A percentile compares a stretch with the other conserved stretches of the same genome.
phyloP scores from a whole-genome alignment of 2,329 filamentous ascomycete genomes.

The Clarireedia homoeocarpa region DNA sequence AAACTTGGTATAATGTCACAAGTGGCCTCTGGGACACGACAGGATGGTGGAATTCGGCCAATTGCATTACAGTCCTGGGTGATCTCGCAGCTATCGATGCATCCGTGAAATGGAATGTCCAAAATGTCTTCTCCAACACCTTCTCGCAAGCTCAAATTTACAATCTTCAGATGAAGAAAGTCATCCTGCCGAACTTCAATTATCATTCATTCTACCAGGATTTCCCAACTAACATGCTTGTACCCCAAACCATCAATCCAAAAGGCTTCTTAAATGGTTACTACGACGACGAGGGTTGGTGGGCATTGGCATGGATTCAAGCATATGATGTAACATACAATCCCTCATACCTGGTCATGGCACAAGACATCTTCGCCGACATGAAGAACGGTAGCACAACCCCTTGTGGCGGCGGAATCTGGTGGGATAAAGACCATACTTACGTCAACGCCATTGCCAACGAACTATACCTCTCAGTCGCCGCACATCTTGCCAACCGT shows the following conservation, averaged over 20 bases:
- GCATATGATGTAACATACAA: slow-evolving; percentile 47
- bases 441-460: slow-evolving; percentile 53
- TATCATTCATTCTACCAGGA: slow-evolving; percentile 13
- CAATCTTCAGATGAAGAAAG: slow-evolving; percentile 24
- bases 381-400: slow-evolving; percentile 43
- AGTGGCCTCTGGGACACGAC: slow-evolving; percentile 57
- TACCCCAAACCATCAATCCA: slow-evolving; percentile 12
- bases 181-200: slow-evolving; percentile 19
- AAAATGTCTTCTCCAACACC: slow-evolving; percentile 37
- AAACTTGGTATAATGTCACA: slow-evolving; percentile 51
- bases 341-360: slow-evolving; percentile 42
- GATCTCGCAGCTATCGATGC: slow-evolving; percentile 36
- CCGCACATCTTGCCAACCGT: slow-evolving; percentile 47
- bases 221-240: not conserved
- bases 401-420: slow-evolving; percentile 41
- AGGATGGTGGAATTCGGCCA: slow-evolving; percentile 70
- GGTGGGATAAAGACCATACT: slow-evolving; percentile 47
- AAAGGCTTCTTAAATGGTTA: slow-evolving; percentile 43
- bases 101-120: slow-evolving; percentile 29
- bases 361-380: slow-evolving; percentile 47
- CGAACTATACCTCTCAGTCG: slow-evolving; percentile 46
- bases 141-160: slow-evolving; percentile 25
- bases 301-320: slow-evolving; percentile 53
- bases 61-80: slow-evolving; percentile 53
- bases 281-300: slow-evolving; percentile 57